Evolutionary conservation across 169 alveolate species (phyloP), one percentile per base, ranked within the genome.

Genomic region (Theileria orientalis): DNA sequence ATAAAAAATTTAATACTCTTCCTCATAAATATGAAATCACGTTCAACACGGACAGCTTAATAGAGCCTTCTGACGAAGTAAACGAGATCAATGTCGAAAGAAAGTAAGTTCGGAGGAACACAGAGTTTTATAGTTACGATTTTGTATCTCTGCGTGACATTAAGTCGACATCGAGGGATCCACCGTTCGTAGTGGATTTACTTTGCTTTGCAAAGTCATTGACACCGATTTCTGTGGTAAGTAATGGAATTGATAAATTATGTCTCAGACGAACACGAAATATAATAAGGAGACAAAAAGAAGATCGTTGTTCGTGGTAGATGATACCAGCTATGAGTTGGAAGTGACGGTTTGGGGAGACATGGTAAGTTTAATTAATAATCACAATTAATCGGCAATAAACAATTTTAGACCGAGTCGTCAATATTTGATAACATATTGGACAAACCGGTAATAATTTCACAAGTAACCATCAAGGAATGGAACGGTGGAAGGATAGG

Each of bases 401-500:
- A 74, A 62, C 57, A 46, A 67, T 30, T 67, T 52, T 82, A 83
- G 83, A 63, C 79, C 57, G 85, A 83, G 32, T 61, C 70, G 35
- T 74, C 70, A 25, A 62, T 64, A 25, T 51, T 87, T 35, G 86
- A 86, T 11, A 75, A 87, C 46, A 49, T 59, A 32, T 66, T 59
- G 40, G 86, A 76, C 63, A 77, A 77, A 41, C 57, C 82, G 19
- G 56, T 69, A 2, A 21, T 77, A 13, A 62, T 41, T 7, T 32
- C 82, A 9, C 41, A 40, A 23, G 71, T 87, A 7, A 79, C 72
- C 27, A 74, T 87, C 74, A 80, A 82, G 80, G 88, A 87, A 56
- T 87, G 92, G 92, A 83, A 87, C 49, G 90, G 86, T 46, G 85
- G 74, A 66, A 87, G 88, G 63, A 73, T 57, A 64, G 83, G 90